Evolutionary conservation across 208 protist species (phyloP), one percentile per base, ranked within the genome.

Genomic region (Leishmania mexicana): DNA sequence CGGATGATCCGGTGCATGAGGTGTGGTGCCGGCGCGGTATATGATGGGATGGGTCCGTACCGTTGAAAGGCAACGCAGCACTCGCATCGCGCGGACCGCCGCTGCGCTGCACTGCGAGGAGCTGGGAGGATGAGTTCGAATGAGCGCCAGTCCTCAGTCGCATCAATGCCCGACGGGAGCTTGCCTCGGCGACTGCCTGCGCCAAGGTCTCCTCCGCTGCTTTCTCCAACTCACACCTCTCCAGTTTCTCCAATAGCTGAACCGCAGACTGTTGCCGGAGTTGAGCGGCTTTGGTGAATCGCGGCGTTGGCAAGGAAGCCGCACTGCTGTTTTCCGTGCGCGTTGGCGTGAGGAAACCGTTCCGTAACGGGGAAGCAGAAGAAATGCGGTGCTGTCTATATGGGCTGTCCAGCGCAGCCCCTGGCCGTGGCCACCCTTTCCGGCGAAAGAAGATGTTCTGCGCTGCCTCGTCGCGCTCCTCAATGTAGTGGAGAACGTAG

Each of bases 211-310:
- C 74, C 38, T 77, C 47, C 31, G 45, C 72, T 10, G 49, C 72
- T 17, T 21, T 40, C 17, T 38, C 72, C 72, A 42, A 40, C 17
- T 10, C 10, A 28, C n/a, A 54, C 47, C 49, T 31, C 72, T 58
- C 72, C n/a, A 77, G 65, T n/a, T 68, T 75, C 79, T 80, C 72
- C 40, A 81, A 19, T 19, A 75, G 70, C 42, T 84, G 67, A 45
- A 47, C 15, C 67, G 75, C 58, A 58, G 76, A 54, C 53, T 47
- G 47, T 24, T 84, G 81, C 2, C 83, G 81, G 13, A 88, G 79
- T 21, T 80, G 65, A 4, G 79, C 75, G 19, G 85, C 85, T 75
- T 81, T 88, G 3, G 81, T 88, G 15, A 78, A 81, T 10, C 81
- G 81, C 15, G 76, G 75, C 45, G 75, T 64, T 47, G 10, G 24